A percentile compares a stretch with the other conserved stretches of the same genome.
Conservation (phyloP, 1,139 yeast species). For the Wickerhamiella pararugosa region DNA sequence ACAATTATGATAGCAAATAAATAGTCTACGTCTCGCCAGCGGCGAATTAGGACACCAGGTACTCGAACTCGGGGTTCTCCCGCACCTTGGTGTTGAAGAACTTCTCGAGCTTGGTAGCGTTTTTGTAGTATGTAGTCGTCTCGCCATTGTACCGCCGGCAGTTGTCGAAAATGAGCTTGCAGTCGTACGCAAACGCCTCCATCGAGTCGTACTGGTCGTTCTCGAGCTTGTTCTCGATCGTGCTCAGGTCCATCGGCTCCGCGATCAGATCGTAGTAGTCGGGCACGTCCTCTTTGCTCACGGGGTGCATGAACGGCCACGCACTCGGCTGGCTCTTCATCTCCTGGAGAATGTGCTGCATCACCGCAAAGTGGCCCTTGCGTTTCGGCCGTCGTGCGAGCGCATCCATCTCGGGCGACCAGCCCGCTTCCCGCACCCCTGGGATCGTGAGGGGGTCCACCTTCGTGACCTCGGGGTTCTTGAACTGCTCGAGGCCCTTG, state of each 20-base stretch:
- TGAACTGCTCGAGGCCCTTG: constrained; percentile 64
- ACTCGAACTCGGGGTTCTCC: constrained; percentile 65
- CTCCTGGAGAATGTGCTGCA: constrained; percentile 78
- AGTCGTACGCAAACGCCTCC: constrained; percentile 84
- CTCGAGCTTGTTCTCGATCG: constrained; percentile 89
- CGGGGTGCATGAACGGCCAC: constrained; percentile 97
- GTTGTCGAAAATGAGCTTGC: constrained; percentile 72
- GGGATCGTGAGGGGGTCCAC: constrained; percentile 66
- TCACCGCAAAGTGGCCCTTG: constrained; percentile 86
- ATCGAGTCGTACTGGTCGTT: constrained; percentile 81
- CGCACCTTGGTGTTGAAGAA: constrained; percentile 66
- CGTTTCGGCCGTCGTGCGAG: constrained; percentile 89
- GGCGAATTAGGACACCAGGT: constrained; percentile 28
- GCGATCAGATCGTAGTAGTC: constrained; percentile 93
- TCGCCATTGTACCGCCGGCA: constrained; percentile 85
- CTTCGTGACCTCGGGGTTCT: constrained; percentile 27
- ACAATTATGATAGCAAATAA: too few species aligned
- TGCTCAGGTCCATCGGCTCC: constrained; percentile 96
- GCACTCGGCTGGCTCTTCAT: constrained; percentile 90
- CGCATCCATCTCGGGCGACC: constrained; percentile 98
- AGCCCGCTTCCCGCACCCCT: constrained; percentile 82
- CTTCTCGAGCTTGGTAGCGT: constrained; percentile 85
- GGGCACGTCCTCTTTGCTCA: constrained; percentile 83
- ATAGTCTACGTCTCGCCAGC: background rate
- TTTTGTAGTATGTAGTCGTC: constrained; percentile 75